Evolutionary conservation across 2,329 filamentous ascomycete species (phyloP).

Genomic region (Trichothecium sympodiale): DNA sequence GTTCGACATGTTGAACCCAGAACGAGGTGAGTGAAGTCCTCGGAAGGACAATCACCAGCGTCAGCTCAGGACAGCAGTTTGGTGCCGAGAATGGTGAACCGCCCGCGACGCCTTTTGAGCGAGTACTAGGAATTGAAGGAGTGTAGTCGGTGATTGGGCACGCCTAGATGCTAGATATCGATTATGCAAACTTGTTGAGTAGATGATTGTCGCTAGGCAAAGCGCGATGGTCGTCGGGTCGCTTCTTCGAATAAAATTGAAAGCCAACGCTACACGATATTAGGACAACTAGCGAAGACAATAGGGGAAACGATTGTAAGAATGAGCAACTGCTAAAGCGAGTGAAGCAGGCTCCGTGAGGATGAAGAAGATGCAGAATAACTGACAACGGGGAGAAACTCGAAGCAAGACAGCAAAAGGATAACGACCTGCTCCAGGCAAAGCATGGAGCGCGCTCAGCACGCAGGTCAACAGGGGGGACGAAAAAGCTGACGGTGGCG

Average conservation of each 20-base stretch:
- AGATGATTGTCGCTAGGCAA: too few species aligned
- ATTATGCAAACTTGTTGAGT: too few species aligned
- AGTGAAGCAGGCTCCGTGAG: slow-evolving; percentile 36
- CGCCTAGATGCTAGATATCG: too few species aligned
- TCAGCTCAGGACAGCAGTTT: slow-evolving; percentile 4
- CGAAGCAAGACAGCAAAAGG: slow-evolving; percentile 9
- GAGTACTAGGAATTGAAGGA: too few species aligned
- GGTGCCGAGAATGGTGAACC: too few species aligned
- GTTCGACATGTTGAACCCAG: slow-evolving; percentile 40
- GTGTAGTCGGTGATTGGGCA: too few species aligned
- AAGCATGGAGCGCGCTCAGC: not conserved
- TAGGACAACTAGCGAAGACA: slow-evolving; percentile 2
- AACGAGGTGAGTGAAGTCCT: slow-evolving; percentile 17
- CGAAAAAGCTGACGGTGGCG: slow-evolving; percentile 5
- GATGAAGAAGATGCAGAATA: slow-evolving; percentile 9
- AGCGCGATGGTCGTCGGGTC: too few species aligned
- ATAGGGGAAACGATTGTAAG: slow-evolving; percentile 20
- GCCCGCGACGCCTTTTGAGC: too few species aligned
- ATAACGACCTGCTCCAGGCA: slow-evolving; percentile 6
- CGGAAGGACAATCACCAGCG: slow-evolving; percentile 26
- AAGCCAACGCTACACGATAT: slow-evolving; percentile 1
- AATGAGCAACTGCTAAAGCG: slow-evolving; percentile 41
- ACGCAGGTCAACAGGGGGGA: slow-evolving; percentile 6
- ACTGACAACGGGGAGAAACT: slow-evolving; percentile 9
- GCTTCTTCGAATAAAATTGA: not conserved